Percentiles rank a stretch among this genome's conserved stretches.
Conservation (phyloP, 768 basidiomycete genomes). For the Udeniomyces megalosporus region DNA sequence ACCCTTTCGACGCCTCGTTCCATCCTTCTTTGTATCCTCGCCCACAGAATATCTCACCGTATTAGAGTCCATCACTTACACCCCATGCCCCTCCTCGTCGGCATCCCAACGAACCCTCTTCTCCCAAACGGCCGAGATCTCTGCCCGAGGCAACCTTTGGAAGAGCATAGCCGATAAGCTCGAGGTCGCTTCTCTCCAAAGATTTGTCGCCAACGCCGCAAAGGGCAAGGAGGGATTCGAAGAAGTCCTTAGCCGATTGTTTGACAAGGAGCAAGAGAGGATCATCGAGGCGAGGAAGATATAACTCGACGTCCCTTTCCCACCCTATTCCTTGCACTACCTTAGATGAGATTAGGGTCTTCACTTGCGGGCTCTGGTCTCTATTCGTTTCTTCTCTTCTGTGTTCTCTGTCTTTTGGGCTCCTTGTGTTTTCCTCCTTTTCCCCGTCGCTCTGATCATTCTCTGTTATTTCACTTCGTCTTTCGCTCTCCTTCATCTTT, state of each 20-base stretch:
- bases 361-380: background rate
- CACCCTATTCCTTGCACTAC: too few species aligned
- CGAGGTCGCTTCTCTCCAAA: conserved; percentile 69
- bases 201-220: conserved; percentile 84
- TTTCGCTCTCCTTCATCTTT: background rate
- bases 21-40: background rate
- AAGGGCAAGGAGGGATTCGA: conserved; percentile 78
- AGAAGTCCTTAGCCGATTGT: conserved; percentile 62
- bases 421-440: background rate
- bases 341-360: too few species aligned
- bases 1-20: background rate
- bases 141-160: conserved; percentile 55
- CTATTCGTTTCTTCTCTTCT: background rate
- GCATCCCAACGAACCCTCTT: conserved; percentile 47
- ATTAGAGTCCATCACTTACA: conserved; percentile 74
- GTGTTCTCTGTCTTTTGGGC: background rate
- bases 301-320: too few species aligned
- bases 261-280: conserved; percentile 31
- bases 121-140: conserved; percentile 73
- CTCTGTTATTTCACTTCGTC: background rate
- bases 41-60: conserved; percentile 14
- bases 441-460: background rate
- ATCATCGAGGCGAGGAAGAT: background rate
- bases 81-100: conserved; percentile 39
- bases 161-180: conserved; percentile 62